Conservation (phyloP, 139 green algal genomes). For the Dunaliella sp. region DNA sequence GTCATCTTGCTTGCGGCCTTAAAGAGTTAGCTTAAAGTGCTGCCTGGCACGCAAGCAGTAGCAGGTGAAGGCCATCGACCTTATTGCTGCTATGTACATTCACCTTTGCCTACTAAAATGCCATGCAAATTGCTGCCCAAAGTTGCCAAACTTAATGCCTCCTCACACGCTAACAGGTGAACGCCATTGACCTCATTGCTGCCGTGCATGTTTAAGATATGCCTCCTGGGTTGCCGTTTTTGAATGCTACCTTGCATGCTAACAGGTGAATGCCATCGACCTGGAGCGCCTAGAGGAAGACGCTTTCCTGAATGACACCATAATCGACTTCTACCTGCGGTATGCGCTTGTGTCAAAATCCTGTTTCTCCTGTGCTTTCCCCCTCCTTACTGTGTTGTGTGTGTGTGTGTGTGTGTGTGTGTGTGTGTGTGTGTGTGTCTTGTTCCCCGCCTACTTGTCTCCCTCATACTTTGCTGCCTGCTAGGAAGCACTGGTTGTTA, state of each 20-base stretch:
- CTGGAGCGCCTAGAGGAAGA: constrained; percentile 62
- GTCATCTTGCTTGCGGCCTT: no score
- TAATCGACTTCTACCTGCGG: constrained; percentile 92
- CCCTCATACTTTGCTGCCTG: no score
- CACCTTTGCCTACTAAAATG: no score
- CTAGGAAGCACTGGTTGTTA: no score
- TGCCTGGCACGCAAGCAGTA: neutral
- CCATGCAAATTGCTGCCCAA: no score
- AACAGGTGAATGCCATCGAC: constrained; percentile 65
- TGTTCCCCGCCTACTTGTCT: no score
- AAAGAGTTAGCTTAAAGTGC: neutral
- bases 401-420: neutral
- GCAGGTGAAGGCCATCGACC: neutral
- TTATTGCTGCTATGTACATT: no score
- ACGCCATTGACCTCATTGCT: neutral
- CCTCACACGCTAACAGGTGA: neutral
- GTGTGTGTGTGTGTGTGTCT: neutral
- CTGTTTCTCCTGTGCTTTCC: no score
- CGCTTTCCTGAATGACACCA: constrained; percentile 92
- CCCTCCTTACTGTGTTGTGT: neutral
- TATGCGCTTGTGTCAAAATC: constrained; percentile 24
- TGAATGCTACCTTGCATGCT: no score
- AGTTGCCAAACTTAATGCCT: neutral
- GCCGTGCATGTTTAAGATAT: neutral
- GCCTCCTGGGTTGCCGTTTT: neutral